Conservation (phyloP, 805 yeast species). For the Kluyveromyces nonfermentans region DNA sequence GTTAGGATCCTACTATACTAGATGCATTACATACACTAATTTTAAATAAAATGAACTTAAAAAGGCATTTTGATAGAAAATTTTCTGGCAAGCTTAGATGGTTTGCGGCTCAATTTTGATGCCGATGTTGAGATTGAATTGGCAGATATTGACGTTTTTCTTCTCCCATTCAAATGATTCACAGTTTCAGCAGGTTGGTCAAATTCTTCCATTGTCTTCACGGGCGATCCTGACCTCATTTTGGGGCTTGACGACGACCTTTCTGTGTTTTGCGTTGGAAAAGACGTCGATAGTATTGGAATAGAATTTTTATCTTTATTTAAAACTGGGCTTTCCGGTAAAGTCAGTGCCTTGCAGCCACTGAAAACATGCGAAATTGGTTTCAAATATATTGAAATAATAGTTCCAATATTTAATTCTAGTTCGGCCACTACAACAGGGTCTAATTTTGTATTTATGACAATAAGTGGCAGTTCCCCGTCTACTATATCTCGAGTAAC, state of each 20-base stretch:
- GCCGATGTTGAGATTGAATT: background rate
- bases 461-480: constrained; percentile 52
- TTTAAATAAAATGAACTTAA: constrained; percentile 1
- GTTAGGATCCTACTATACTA: constrained; percentile 26
- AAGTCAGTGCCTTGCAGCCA: constrained; percentile 40
- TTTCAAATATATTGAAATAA: constrained; percentile 76
- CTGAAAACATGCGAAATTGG: constrained; percentile 79
- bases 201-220: constrained; percentile 28
- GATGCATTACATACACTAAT: background rate
- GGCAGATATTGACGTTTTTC: constrained; percentile 25
- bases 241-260: background rate
- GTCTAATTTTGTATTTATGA: constrained; percentile 63
- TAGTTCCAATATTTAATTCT: constrained; percentile 69
- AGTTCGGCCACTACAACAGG: constrained; percentile 67
- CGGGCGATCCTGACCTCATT: constrained; percentile 3
- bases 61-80: constrained; percentile 26
- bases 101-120: constrained; percentile 26
- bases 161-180: constrained; percentile 27
- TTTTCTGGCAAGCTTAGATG: constrained; percentile 29
- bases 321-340: constrained; percentile 44
- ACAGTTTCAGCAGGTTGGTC: constrained; percentile 33
- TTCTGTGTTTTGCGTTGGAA: constrained; percentile 2
- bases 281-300: constrained; percentile 10
- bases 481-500: constrained; percentile 47
- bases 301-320: constrained; percentile 17